A percentile compares a stretch with the other conserved stretches of the same genome.
Evolutionary conservation across 352 stramenopile genomes (phyloP).

Genomic region (Globisporangium ultimum): DNA sequence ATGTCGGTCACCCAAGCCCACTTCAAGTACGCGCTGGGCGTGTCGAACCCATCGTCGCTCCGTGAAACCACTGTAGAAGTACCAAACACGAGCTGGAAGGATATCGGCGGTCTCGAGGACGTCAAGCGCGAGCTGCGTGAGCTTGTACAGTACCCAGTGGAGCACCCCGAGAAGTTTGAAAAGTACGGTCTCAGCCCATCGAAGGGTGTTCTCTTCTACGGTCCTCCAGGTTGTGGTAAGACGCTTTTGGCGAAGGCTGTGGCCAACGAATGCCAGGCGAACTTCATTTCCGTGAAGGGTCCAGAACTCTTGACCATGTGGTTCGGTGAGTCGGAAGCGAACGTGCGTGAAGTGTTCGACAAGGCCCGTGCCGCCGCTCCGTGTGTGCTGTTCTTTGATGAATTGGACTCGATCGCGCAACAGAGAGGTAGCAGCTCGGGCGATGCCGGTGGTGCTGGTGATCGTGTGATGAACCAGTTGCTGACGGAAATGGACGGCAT

Average conservation of each 20-base stretch:
- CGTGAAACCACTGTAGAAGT: constrained; percentile 99
- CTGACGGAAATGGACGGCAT: constrained; percentile 99
- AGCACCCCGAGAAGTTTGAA: constrained; percentile 99
- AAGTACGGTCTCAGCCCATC: constrained; percentile 95
- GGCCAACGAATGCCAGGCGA: constrained; percentile 99
- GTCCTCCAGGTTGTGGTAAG: constrained; percentile 99
- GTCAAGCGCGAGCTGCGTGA: constrained; percentile 99
- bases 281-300: constrained; percentile 99
- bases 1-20: constrained; percentile 99
- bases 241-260: constrained; percentile 99
- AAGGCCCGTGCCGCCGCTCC: constrained; percentile 96
- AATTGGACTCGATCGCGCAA: constrained; percentile 99
- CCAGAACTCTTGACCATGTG: constrained; percentile 99
- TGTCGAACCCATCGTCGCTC: constrained; percentile 98
- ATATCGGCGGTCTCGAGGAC: constrained; percentile 98
- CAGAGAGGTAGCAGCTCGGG: constrained; percentile 93
- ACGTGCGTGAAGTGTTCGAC: constrained; percentile 99
- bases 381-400: constrained; percentile 99
- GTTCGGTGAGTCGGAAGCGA: constrained; percentile 99
- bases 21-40: constrained; percentile 98
- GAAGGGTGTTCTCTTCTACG: constrained; percentile 99
- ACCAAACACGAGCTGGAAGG: constrained; percentile 97
- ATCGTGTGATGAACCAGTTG: constrained; percentile 99
- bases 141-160: constrained; percentile 99
- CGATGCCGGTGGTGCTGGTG: constrained; percentile 95